Conservation (phyloP, 2,329 filamentous ascomycete species). For the Colletotrichum spinosum region DNA sequence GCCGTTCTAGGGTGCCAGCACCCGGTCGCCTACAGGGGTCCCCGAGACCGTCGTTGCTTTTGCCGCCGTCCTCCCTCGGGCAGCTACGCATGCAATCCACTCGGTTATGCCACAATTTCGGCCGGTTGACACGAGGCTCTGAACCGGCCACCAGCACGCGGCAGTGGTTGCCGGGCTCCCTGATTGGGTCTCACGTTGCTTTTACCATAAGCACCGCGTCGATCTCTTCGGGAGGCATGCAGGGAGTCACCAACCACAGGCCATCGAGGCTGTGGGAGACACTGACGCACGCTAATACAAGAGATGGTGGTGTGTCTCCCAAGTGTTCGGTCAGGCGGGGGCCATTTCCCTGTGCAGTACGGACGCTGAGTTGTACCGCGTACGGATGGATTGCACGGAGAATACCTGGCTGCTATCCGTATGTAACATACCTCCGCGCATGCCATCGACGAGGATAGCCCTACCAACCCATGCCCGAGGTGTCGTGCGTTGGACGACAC, state of each 20-base stretch:
- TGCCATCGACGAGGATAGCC: slow-evolving; percentile 34
- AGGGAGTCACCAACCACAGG: slow-evolving; percentile 23
- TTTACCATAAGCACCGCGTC: slow-evolving; percentile 30
- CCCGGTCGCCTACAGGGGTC: slow-evolving; percentile 22
- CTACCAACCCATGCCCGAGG: slow-evolving; percentile 20
- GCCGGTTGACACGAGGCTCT: slow-evolving; percentile 37
- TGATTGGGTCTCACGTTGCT: slow-evolving; percentile 32
- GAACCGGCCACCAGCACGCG: slow-evolving; percentile 21
- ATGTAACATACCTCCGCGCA: slow-evolving; percentile 7
- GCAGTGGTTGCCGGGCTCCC: slow-evolving; percentile 15
- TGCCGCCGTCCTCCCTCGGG: slow-evolving; percentile 34
- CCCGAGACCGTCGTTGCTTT: slow-evolving; percentile 29
- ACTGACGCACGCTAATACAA: slow-evolving; percentile 33
- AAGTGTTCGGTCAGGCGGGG: slow-evolving; percentile 33
- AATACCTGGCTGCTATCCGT: too few species aligned
- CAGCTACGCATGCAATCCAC: slow-evolving; percentile 36
- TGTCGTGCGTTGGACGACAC: slow-evolving; percentile 32
- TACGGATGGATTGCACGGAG: too few species aligned
- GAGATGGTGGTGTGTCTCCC: slow-evolving; percentile 36
- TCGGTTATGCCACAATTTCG: slow-evolving; percentile 34
- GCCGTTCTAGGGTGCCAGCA: slow-evolving; percentile 14
- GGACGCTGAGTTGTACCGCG: too few species aligned
- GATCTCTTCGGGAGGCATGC: slow-evolving; percentile 36
- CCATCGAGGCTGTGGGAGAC: slow-evolving; percentile 30
- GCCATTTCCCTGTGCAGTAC: background rate